Evolutionary conservation across 2,329 filamentous ascomycete genomes (phyloP).

Genomic region (Mariannaea sp.): DNA sequence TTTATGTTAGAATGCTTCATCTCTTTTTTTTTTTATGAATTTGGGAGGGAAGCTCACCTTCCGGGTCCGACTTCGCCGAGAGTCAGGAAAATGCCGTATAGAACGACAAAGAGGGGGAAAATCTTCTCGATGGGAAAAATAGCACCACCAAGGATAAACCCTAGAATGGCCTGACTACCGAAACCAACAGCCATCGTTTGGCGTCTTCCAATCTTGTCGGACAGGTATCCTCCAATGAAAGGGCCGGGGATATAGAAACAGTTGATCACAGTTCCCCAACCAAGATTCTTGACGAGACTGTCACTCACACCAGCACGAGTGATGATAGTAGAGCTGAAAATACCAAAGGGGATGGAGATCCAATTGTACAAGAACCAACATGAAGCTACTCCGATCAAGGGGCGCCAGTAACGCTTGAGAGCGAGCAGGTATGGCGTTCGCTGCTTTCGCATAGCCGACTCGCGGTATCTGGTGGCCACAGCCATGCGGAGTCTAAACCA

Average conservation of each 20-base stretch:
- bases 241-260: constrained; percentile 56
- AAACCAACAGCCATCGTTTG: constrained; percentile 59
- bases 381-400: constrained; percentile 52
- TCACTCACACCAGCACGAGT: constrained; percentile 46
- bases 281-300: constrained; percentile 49
- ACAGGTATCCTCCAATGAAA: constrained; percentile 53
- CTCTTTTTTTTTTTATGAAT: background rate
- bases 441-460: constrained; percentile 52
- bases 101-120: constrained; percentile 55
- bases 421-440: constrained; percentile 52
- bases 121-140: constrained; percentile 50
- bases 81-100: constrained; percentile 56
- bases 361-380: constrained; percentile 61
- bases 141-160: constrained; percentile 56
- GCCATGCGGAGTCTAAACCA: constrained; percentile 59
- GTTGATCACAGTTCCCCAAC: constrained; percentile 54
- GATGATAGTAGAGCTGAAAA: constrained; percentile 60
- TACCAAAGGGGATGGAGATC: constrained; percentile 58
- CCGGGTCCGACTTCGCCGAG: constrained; percentile 57
- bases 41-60: constrained; percentile 34
- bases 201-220: constrained; percentile 54
- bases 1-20: constrained; percentile 2
- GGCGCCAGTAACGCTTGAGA: constrained; percentile 54
- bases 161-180: constrained; percentile 49
- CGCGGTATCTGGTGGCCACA: constrained; percentile 54